Evolutionary conservation across 805 yeast genomes (phyloP), one percentile per base, ranked within the genome.

Genomic region (Cyberlindnera sargentensis): DNA sequence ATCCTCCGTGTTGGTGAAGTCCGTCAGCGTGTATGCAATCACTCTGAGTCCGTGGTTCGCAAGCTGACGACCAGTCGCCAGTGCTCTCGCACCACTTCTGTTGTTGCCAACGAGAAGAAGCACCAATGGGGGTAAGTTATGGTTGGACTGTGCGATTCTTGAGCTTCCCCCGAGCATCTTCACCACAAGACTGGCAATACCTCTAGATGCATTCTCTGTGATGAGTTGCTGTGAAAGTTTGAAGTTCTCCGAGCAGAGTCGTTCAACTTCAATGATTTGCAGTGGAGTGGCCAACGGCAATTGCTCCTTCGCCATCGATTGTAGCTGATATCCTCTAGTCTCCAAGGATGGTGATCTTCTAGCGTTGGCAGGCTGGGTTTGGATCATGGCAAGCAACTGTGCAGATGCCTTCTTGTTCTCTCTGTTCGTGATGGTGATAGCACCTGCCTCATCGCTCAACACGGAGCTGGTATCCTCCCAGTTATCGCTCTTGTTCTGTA

Each of bases 41-140:
- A 83, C 86, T 44, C 88, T 67, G 8, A 84, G 73, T 2, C 86
- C 88, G 50, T 82, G 82, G 55, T 85, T 86, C 35, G 82, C 66
- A 41, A 90, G 70, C 52, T 84, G 89, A 48, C 95, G 76, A 0
- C 89, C 95, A 0, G 90, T 72, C 0, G 89, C 86, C 43, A 87
- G 64, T 0, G 90, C 89, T 44, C 87, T 68, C 5, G 80, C 72
- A 24, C 95, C 95, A 24, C 91, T 73, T 44, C 82, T 68, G 43
- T 80, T 80, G 36, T 83, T 82, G n/a, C 95, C 93, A 4, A 77
- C 78, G 27, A 88, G 66, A 2, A 83, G 64, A 10, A 88, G 66
- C 3, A 85, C 82, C 43, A 87, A 64, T 2, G 96, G 96, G 7
- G 89, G 84, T 20, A 85, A 71, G 57, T 89, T 88, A 56, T 82